These are phyloP conservation scores for Skeletonema costatum DNA, from an alignment of 108 stramenopile genomes.

Conservation along the genomic window DNA sequence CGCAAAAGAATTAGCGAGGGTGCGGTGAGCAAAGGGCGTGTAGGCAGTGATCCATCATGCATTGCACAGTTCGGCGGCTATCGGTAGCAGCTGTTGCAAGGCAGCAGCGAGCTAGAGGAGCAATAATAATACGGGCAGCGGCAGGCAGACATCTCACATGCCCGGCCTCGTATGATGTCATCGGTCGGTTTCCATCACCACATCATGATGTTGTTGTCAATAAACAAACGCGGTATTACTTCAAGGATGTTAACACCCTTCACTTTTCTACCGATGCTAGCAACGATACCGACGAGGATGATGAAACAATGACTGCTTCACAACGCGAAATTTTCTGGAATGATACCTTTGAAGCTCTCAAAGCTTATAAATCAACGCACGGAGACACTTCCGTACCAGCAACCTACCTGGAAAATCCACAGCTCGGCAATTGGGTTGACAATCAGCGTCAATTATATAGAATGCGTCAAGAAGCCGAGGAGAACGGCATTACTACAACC, in stretches of 20 bases:
- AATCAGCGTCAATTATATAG: slow-evolving; percentile 46
- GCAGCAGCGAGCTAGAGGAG: neutral
- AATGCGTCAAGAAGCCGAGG: slow-evolving; percentile 26
- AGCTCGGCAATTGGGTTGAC: slow-evolving; percentile 51
- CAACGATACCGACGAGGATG: neutral
- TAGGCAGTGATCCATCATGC: neutral
- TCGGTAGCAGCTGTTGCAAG: neutral
- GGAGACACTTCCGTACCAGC: slow-evolving; percentile 51
- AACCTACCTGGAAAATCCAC: slow-evolving; percentile 39
- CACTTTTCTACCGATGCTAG: neutral
- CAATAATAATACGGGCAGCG: neutral
- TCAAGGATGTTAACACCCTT: neutral
- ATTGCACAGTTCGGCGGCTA: neutral
- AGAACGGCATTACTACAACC: neutral
- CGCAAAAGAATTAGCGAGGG: no score
- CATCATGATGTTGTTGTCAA: neutral
- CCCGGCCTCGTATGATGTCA: neutral
- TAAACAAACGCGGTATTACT: neutral
- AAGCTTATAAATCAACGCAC: slow-evolving; percentile 41
- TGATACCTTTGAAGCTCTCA: slow-evolving; percentile 24
- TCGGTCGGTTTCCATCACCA: neutral
- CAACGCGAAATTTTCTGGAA: slow-evolving; percentile 21
- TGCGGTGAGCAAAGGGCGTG: no score
- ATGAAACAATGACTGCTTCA: neutral
- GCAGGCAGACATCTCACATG: neutral